A percentile compares a stretch with the other conserved stretches of the same genome.
phyloP scores from a whole-genome alignment of 2,329 filamentous ascomycete species.

The Thelonectria discophora region DNA sequence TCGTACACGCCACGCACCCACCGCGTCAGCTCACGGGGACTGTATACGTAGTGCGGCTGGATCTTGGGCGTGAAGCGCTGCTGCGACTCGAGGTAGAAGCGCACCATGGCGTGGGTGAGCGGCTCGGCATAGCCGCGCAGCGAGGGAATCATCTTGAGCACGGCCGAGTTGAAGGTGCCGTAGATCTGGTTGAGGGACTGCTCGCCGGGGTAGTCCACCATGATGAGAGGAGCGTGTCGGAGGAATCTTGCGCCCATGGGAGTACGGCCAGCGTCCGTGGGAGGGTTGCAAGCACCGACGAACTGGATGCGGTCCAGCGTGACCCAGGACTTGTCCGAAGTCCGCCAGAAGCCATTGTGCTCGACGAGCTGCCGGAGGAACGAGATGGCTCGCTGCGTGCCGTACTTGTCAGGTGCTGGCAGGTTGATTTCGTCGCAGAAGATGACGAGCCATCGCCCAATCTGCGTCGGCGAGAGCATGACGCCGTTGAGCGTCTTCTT shows the following conservation, averaged over 20 bases:
- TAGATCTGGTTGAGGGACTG: conserved; percentile 96
- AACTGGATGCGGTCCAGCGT: conserved; percentile 98
- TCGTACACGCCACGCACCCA: conserved; percentile 99
- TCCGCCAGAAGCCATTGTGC: conserved; percentile 99
- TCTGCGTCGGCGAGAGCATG: conserved; percentile 93
- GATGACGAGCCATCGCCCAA: conserved; percentile 96
- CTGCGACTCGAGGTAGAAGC: conserved; percentile 94
- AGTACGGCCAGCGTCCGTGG: conserved; percentile 95
- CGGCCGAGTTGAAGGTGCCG: conserved; percentile 94
- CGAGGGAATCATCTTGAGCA: conserved; percentile 95
- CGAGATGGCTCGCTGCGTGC: conserved; percentile 95
- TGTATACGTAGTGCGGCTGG: conserved; percentile 99
- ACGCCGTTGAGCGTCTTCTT: conserved; percentile 98
- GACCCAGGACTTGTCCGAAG: conserved; percentile 97
- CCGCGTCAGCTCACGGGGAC: conserved; percentile 94
- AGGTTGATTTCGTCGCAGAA: conserved; percentile 99
- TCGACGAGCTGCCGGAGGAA: conserved; percentile 98
- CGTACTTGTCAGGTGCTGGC: conserved; percentile 96
- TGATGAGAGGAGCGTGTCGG: conserved; percentile 95
- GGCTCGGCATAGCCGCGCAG: conserved; percentile 95
- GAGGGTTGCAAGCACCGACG: conserved; percentile 97
- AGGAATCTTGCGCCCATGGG: conserved; percentile 93
- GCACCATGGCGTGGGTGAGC: conserved; percentile 96
- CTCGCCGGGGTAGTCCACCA: conserved; percentile 99
- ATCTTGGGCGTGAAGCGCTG: conserved; percentile 94